phyloP scores from a whole-genome alignment of 2,329 filamentous ascomycete genomes.

The Apiospora phragmitis region DNA sequence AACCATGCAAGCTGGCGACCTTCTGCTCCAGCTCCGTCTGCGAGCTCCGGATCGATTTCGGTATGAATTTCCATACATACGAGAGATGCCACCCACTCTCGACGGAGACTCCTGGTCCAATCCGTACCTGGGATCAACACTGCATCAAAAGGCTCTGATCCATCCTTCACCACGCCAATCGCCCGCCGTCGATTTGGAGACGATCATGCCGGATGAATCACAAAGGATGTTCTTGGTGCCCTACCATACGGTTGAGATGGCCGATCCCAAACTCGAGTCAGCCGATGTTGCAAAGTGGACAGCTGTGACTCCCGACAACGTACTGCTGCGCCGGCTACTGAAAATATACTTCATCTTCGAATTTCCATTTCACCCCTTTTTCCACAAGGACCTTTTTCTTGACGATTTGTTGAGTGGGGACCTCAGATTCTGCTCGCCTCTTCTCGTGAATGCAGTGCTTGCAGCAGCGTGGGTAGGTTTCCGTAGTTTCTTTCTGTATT shows the following conservation, averaged over 20 bases:
- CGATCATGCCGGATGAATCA: constrained; percentile 13
- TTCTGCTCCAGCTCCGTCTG: constrained; percentile 23
- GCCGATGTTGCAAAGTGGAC: constrained; percentile 30
- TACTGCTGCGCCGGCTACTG: constrained; percentile 21
- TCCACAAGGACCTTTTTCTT: constrained; percentile 18
- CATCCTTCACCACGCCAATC: constrained; percentile 1
- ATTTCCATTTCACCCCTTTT: constrained; percentile 15
- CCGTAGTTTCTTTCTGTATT: not conserved
- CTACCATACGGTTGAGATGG: constrained; percentile 26
- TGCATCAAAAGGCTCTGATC: constrained; percentile 18
- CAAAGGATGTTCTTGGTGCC: constrained; percentile 23
- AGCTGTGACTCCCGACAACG: constrained; percentile 25
- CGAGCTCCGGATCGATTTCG: constrained; percentile 23
- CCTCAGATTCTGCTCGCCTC: constrained; percentile 15
- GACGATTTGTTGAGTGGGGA: constrained; percentile 15
- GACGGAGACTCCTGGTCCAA: constrained; percentile 15
- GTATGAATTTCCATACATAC: constrained; percentile 27
- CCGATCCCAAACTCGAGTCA: constrained; percentile 22
- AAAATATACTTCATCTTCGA: constrained; percentile 17
- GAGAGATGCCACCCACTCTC: constrained; percentile 20
- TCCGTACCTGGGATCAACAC: constrained; percentile 21
- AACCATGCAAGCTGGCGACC: constrained; percentile 22
- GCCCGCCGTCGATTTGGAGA: constrained; percentile 9
- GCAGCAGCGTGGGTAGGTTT: constrained; percentile 29
- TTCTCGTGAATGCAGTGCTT: constrained; percentile 23